These are phyloP conservation scores for Naganishia sp. DNA, from an alignment of 1,284 basidiomycete species.

Conservation along the genomic window DNA sequence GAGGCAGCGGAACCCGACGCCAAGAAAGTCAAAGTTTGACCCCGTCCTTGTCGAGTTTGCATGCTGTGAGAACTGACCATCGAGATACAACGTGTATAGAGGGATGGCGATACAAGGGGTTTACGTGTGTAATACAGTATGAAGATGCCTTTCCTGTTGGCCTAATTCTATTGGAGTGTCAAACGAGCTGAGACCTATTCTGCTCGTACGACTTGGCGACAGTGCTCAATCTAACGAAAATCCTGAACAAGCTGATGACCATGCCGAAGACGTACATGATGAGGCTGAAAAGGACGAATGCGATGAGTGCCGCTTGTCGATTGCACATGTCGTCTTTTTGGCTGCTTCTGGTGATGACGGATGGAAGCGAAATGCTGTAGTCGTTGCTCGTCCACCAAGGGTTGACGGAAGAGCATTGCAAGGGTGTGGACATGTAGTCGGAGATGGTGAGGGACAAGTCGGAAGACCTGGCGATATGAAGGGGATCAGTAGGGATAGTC, in stretches of 20 bases:
- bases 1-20: neutral
- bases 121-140: neutral
- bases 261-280: slow-evolving; percentile 54
- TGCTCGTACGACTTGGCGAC: slow-evolving; percentile 31
- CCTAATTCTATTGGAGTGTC: neutral
- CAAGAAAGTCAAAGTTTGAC: slow-evolving; percentile 12
- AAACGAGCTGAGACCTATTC: slow-evolving; percentile 20
- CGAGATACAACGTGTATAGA: neutral
- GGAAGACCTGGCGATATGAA: slow-evolving; percentile 51
- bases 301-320: slow-evolving; percentile 53
- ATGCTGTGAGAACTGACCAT: neutral
- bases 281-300: slow-evolving; percentile 46
- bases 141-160: neutral
- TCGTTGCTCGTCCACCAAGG: slow-evolving; percentile 45
- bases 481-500: neutral
- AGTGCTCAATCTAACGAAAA: slow-evolving; percentile 55
- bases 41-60: too few relatives aligned
- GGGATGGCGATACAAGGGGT: slow-evolving; percentile 3
- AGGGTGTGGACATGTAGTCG: slow-evolving; percentile 60
- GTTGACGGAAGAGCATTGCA: slow-evolving; percentile 53
- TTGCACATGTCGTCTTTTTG: slow-evolving; percentile 46
- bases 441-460: slow-evolving; percentile 57
- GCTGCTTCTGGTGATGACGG: slow-evolving; percentile 58
- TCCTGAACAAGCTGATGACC: slow-evolving; percentile 56
- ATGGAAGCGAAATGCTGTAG: slow-evolving; percentile 56